phyloP scores from a whole-genome alignment of 129 eudicot genomes.

The Flaveria bidentis region DNA sequence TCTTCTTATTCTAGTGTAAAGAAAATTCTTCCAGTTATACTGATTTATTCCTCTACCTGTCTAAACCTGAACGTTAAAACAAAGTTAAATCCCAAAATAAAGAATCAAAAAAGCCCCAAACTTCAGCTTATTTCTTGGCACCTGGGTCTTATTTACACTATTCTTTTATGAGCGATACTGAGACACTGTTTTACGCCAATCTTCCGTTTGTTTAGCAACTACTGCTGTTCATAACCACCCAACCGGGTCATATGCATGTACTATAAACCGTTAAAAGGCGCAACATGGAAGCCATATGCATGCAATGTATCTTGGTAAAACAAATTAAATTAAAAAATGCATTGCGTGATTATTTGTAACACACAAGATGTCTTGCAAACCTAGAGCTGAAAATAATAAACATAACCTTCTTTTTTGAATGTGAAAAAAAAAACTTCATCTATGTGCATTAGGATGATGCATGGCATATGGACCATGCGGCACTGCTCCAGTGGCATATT shows the following conservation, averaged over 20 bases:
- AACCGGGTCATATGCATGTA: not conserved
- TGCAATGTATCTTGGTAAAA: not conserved
- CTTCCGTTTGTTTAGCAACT: too few species aligned
- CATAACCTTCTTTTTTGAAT: not conserved
- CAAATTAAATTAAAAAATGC: not conserved
- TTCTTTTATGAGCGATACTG: too few species aligned
- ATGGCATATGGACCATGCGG: conserved; percentile 41
- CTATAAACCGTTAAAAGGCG: not conserved
- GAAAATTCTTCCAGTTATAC: too few species aligned
- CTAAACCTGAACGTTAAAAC: too few species aligned
- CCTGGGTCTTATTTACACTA: too few species aligned
- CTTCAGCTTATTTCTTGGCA: too few species aligned
- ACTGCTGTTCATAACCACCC: too few species aligned
- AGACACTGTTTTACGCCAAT: too few species aligned
- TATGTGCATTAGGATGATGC: conserved; percentile 38
- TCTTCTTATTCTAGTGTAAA: too few species aligned
- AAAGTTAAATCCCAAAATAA: too few species aligned
- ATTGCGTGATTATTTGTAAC: not conserved
- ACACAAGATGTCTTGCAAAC: conserved; percentile 3
- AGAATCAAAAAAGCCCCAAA: too few species aligned
- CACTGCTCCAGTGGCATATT: conserved; percentile 33
- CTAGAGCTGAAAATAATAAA: not conserved
- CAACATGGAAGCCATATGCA: not conserved
- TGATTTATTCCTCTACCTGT: too few species aligned
- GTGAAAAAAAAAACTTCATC: conserved; percentile 19